Evolutionary conservation across 1,284 basidiomycete species (phyloP).

Genomic region (Anthracocystis panici-leucophaei): DNA sequence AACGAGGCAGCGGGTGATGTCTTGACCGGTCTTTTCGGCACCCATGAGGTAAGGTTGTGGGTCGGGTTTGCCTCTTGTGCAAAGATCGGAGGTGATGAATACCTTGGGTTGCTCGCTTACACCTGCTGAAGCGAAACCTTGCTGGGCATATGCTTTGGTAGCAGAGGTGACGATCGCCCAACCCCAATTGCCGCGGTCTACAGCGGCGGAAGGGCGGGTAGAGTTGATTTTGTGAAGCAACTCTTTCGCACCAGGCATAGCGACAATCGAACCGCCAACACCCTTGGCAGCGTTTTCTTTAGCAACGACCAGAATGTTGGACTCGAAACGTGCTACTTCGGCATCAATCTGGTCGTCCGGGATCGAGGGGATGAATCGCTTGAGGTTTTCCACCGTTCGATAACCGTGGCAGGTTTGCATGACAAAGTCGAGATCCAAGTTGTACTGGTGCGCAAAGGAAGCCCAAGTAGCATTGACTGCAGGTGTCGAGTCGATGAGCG

Average conservation of each 20-base stretch:
- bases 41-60: slow-evolving; percentile 67
- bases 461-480: slow-evolving; percentile 67
- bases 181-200: slow-evolving; percentile 41
- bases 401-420: slow-evolving; percentile 66
- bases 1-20: slow-evolving; percentile 62
- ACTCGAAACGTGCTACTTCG: slow-evolving; percentile 63
- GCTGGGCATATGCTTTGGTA: slow-evolving; percentile 64
- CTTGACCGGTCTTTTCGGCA: slow-evolving; percentile 48
- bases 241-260: slow-evolving; percentile 65
- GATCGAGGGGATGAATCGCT: slow-evolving; percentile 62
- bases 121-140: slow-evolving; percentile 59
- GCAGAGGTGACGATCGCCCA: slow-evolving; percentile 70
- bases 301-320: slow-evolving; percentile 64
- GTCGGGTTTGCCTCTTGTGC: slow-evolving; percentile 65
- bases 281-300: slow-evolving; percentile 47
- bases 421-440: slow-evolving; percentile 64
- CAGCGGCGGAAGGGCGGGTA: slow-evolving; percentile 16
- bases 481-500: slow-evolving; percentile 67
- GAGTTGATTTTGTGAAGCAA: slow-evolving; percentile 59
- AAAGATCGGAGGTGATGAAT: slow-evolving; percentile 66
- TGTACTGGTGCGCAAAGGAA: slow-evolving; percentile 60
- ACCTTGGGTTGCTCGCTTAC: slow-evolving; percentile 48
- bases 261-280: slow-evolving; percentile 58
- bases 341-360: slow-evolving; percentile 50
- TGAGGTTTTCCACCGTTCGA: slow-evolving; percentile 66